These are phyloP conservation scores for Mycena galopus DNA, from an alignment of 768 basidiomycete species.

Conservation along the genomic window DNA sequence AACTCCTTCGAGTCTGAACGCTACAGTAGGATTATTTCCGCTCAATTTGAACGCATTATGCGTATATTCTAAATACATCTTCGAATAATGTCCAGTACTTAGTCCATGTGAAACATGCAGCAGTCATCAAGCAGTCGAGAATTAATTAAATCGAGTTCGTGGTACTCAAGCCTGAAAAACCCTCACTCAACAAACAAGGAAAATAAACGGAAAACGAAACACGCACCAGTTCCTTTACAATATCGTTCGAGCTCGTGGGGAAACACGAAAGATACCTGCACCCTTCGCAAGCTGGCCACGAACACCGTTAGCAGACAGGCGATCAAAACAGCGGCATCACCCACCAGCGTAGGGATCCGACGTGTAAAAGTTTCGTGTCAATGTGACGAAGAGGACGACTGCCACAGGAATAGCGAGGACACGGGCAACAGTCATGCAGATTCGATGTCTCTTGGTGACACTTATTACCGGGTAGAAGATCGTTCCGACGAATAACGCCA, in stretches of 20 bases:
- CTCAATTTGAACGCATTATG: neutral
- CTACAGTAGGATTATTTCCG: too few relatives aligned
- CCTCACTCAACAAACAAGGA: neutral
- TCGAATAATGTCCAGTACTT: neutral
- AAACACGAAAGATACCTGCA: constrained; percentile 94
- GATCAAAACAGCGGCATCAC: constrained; percentile 39
- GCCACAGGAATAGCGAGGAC: constrained; percentile 80
- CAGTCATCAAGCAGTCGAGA: neutral
- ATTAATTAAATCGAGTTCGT: constrained; percentile 18
- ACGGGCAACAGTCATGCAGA: constrained; percentile 81
- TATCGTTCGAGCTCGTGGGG: constrained; percentile 80
- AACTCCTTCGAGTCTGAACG: too few relatives aligned
- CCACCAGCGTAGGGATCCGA: constrained; percentile 86
- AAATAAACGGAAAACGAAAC: neutral
- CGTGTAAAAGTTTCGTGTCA: constrained; percentile 91
- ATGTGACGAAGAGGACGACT: constrained; percentile 83
- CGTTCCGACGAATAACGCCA: constrained; percentile 86
- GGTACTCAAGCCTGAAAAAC: constrained; percentile 16
- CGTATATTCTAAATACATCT: constrained; percentile 8
- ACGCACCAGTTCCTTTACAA: constrained; percentile 60
- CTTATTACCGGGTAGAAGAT: constrained; percentile 93
- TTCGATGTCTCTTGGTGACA: constrained; percentile 76
- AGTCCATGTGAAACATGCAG: constrained; percentile 10
- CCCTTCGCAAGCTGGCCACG: constrained; percentile 78
- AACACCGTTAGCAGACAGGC: constrained; percentile 9